Percentiles rank a stretch among this genome's conserved stretches.
These are phyloP conservation scores for Plantago rigida DNA, from an alignment of 305 asterid species.

Conservation along the genomic window DNA sequence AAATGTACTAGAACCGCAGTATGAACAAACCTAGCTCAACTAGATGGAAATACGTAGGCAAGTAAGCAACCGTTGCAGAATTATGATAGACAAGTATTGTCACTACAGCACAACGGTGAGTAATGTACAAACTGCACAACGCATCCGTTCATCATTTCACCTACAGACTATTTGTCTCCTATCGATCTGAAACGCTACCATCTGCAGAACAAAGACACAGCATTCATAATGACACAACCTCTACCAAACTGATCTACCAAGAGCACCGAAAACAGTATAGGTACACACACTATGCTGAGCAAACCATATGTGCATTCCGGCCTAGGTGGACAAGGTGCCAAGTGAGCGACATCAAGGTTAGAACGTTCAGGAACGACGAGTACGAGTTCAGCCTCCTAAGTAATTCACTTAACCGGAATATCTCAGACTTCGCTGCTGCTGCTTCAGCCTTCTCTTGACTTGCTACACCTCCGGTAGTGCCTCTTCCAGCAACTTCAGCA, in stretches of 20 bases:
- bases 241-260: too few relatives aligned
- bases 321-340: conserved; percentile 41
- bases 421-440: conserved; percentile 20
- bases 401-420: conserved; percentile 17
- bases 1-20: too few relatives aligned
- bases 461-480: too few relatives aligned
- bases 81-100: too few relatives aligned
- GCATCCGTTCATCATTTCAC: too few relatives aligned
- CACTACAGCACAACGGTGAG: not conserved
- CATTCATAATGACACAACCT: not conserved
- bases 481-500: conserved; percentile 19
- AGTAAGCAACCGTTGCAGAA: too few relatives aligned
- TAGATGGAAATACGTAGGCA: too few relatives aligned
- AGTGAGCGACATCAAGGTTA: conserved; percentile 36
- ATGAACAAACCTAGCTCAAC: too few relatives aligned
- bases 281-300: not conserved
- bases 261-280: too few relatives aligned
- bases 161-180: too few relatives aligned
- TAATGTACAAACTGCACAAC: not conserved
- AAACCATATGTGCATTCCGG: conserved; percentile 23
- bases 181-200: not conserved
- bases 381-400: conserved; percentile 38
- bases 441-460: conserved; percentile 8
- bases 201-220: conserved; percentile 17
- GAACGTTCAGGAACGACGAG: conserved; percentile 42